Evolutionary conservation across 2,329 filamentous ascomycete genomes (phyloP).

Genomic region (Curvularia sp.): DNA sequence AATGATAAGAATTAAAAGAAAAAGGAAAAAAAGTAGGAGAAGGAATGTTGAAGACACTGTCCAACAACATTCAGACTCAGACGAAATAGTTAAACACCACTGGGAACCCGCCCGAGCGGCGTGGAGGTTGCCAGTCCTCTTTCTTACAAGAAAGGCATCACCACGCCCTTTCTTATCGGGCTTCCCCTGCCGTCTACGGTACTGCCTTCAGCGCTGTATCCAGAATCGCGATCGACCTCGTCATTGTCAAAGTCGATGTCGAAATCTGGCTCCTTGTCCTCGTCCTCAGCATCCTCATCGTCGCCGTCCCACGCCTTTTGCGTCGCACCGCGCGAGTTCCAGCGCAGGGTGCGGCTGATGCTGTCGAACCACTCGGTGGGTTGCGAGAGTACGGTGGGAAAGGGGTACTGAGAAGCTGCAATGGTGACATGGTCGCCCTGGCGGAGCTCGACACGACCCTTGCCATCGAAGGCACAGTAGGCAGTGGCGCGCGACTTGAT

Average conservation of each 20-base stretch:
- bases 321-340: conserved; percentile 91
- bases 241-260: conserved; percentile 94
- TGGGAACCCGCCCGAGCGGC: conserved; percentile 3
- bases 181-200: conserved; percentile 44
- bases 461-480: conserved; percentile 97
- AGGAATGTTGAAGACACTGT: background rate
- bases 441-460: conserved; percentile 89
- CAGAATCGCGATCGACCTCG: conserved; percentile 53
- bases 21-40: background rate
- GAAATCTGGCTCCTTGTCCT: conserved; percentile 69
- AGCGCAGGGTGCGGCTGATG: conserved; percentile 87
- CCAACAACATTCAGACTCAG: background rate
- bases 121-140: background rate
- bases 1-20: background rate
- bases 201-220: conserved; percentile 50
- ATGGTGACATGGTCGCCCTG: conserved; percentile 97
- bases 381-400: conserved; percentile 91
- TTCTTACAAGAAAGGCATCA: conserved; percentile 39
- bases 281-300: conserved; percentile 55
- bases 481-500: conserved; percentile 86
- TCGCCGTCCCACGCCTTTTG: conserved; percentile 80
- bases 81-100: background rate
- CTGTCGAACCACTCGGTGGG: conserved; percentile 97
- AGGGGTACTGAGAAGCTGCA: conserved; percentile 93
- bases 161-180: conserved; percentile 46